A percentile compares a stretch with the other conserved stretches of the same genome.
Evolutionary conservation across 108 stramenopile genomes (phyloP).

Genomic region (Licmophora abbreviata): DNA sequence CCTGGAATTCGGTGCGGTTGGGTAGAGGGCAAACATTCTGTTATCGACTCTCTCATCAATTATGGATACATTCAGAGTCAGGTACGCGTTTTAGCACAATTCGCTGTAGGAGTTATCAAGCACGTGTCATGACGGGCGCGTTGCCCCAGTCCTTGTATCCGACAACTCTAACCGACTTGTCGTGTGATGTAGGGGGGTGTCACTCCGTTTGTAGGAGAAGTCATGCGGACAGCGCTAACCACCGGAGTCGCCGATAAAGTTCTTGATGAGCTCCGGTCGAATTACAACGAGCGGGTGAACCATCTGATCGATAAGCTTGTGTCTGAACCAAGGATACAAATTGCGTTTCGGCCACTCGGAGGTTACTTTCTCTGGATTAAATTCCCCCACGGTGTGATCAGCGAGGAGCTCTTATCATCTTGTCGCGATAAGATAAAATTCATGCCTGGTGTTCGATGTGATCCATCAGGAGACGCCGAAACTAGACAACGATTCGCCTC

Average conservation of each 20-base stretch:
- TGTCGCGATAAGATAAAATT: slow-evolving; percentile 33
- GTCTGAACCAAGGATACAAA: slow-evolving; percentile 23
- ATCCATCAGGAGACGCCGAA: slow-evolving; percentile 21
- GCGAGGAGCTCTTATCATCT: slow-evolving; percentile 32
- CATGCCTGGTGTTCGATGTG: slow-evolving; percentile 39
- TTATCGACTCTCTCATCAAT: slow-evolving; percentile 27
- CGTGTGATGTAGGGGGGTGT: slow-evolving; percentile 54
- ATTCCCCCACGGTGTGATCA: slow-evolving; percentile 36
- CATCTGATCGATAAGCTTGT: slow-evolving; percentile 22
- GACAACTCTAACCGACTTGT: too few relatives aligned
- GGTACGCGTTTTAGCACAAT: not conserved
- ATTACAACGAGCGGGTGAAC: slow-evolving; percentile 32
- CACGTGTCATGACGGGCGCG: too few relatives aligned
- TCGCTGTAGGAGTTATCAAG: too few relatives aligned
- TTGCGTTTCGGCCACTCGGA: slow-evolving; percentile 21
- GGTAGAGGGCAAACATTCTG: slow-evolving; percentile 47
- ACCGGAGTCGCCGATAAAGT: slow-evolving; percentile 30
- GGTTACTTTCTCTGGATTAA: slow-evolving; percentile 63
- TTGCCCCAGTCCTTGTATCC: too few relatives aligned
- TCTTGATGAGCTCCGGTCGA: slow-evolving; percentile 26
- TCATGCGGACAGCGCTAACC: slow-evolving; percentile 32
- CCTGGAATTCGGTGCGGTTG: slow-evolving; percentile 62
- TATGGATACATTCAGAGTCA: slow-evolving; percentile 59
- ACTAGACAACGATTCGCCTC: slow-evolving; percentile 11
- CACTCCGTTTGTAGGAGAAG: slow-evolving; percentile 49